Conservation (phyloP, 257 asterid genomes). For the Nyctanthes arbortristis region DNA sequence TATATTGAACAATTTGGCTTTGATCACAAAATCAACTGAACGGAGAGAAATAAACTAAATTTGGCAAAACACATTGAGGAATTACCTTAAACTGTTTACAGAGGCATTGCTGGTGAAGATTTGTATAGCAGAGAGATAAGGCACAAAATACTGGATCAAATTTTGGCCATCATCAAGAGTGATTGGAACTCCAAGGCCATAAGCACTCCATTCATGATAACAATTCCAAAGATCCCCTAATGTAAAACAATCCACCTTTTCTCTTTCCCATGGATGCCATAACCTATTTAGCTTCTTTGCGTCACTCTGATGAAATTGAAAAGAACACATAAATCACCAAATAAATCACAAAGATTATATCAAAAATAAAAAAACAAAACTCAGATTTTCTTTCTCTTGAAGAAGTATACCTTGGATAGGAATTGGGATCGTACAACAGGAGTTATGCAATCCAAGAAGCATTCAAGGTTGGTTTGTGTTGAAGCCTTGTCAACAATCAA, state of each 20-base stretch:
- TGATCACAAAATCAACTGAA: too few species aligned
- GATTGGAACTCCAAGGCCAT: conserved; percentile 90
- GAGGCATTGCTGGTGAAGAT: conserved; percentile 84
- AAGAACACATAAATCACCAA: not conserved
- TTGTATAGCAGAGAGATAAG: conserved; percentile 95
- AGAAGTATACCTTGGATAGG: conserved; percentile 39
- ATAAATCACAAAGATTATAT: not conserved
- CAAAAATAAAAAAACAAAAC: not conserved
- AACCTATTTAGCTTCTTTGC: conserved; percentile 77
- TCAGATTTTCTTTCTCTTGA: too few species aligned
- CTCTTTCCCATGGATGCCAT: conserved; percentile 97
- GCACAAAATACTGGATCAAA: conserved; percentile 79
- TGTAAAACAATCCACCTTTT: conserved; percentile 74
- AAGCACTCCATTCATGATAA: conserved; percentile 92
- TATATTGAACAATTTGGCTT: too few species aligned
- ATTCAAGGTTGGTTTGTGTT: conserved; percentile 43
- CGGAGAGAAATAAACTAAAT: too few species aligned
- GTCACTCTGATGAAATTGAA: conserved; percentile 51
- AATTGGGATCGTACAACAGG: conserved; percentile 46
- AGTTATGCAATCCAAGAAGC: conserved; percentile 46
- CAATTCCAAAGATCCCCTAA: conserved; percentile 87
- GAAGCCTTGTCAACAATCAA: conserved; percentile 36
- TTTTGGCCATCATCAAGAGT: conserved; percentile 63
- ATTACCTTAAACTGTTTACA: conserved; percentile 64
- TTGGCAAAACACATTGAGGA: not conserved